Percentiles rank a stretch among this genome's conserved stretches.
Conservation (phyloP, 2,329 filamentous ascomycete species). For the Dactylonectria macrodidyma region DNA sequence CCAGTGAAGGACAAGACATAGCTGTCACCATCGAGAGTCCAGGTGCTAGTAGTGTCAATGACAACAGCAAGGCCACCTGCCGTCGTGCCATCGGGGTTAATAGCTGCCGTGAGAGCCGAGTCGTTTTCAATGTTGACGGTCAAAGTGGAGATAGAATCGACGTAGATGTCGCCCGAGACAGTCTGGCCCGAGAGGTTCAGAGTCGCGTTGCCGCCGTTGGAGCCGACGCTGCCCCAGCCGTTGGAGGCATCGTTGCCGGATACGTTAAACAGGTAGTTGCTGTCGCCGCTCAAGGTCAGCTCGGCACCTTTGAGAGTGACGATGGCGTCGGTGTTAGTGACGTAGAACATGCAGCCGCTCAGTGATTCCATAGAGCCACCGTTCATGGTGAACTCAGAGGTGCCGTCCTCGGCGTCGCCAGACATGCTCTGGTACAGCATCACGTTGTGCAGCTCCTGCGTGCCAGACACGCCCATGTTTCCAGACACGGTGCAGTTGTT, state of each 20-base stretch:
- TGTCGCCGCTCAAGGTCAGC: slow-evolving; percentile 24
- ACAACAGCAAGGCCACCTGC: slow-evolving; percentile 14
- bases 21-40: slow-evolving; percentile 26
- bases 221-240: slow-evolving; percentile 32
- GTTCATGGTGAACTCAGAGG: slow-evolving; percentile 30
- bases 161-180: slow-evolving; percentile 24
- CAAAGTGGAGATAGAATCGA: slow-evolving; percentile 27
- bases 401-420: slow-evolving; percentile 33
- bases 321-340: slow-evolving; percentile 30
- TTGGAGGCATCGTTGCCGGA: slow-evolving; percentile 30
- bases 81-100: slow-evolving; percentile 24
- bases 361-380: slow-evolving; percentile 27
- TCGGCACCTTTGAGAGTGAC: slow-evolving; percentile 27
- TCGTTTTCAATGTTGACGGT: slow-evolving; percentile 18
- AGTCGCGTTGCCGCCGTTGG: slow-evolving; percentile 26
- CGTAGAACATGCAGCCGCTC: slow-evolving; percentile 34
- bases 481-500: slow-evolving; percentile 33
- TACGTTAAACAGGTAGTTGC: slow-evolving; percentile 33
- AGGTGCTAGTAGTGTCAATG: slow-evolving; percentile 26
- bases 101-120: slow-evolving; percentile 23
- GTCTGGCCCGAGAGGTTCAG: slow-evolving; percentile 31
- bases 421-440: slow-evolving; percentile 37
- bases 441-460: slow-evolving; percentile 32
- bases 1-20: slow-evolving; percentile 27
- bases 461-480: slow-evolving; percentile 28